phyloP scores from a whole-genome alignment of 164 flowering plant species.

The Hamamelis virginiana region DNA sequence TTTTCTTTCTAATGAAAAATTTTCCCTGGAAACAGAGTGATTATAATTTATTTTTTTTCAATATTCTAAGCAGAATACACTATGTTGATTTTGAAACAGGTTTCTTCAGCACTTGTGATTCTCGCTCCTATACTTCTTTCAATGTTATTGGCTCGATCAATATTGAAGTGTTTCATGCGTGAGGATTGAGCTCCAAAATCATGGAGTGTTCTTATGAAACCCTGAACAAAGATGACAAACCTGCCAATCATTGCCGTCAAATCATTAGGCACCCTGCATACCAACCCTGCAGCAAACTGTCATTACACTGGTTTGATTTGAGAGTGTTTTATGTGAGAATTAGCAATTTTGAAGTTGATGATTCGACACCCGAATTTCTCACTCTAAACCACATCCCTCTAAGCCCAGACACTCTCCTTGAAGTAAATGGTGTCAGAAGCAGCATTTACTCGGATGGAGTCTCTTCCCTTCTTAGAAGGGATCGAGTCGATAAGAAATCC shows the following conservation, averaged over 20 bases:
- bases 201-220: slow-evolving; percentile 38
- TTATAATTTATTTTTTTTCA: neutral
- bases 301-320: slow-evolving; percentile 70
- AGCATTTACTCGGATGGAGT: slow-evolving; percentile 59
- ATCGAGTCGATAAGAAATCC: slow-evolving; percentile 68
- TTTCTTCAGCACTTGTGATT: slow-evolving; percentile 1
- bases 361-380: slow-evolving; percentile 66
- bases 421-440: slow-evolving; percentile 68
- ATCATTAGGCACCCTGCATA: slow-evolving; percentile 40
- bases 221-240: slow-evolving; percentile 27
- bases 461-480: slow-evolving; percentile 61
- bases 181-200: slow-evolving; percentile 21
- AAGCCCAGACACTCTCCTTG: slow-evolving; percentile 63
- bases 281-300: slow-evolving; percentile 21
- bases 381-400: slow-evolving; percentile 74
- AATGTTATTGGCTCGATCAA: neutral
- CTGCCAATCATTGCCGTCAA: slow-evolving; percentile 29
- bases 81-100: slow-evolving; percentile 20
- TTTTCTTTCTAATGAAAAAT: neutral
- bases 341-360: slow-evolving; percentile 63
- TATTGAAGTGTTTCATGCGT: slow-evolving; percentile 21
- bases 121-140: neutral
- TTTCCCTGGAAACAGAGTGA: neutral
- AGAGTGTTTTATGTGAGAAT: slow-evolving; percentile 82
- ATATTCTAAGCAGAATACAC: neutral